Evolutionary conservation across 305 asterid species (phyloP).

Genomic region (Andrographis paniculata): DNA sequence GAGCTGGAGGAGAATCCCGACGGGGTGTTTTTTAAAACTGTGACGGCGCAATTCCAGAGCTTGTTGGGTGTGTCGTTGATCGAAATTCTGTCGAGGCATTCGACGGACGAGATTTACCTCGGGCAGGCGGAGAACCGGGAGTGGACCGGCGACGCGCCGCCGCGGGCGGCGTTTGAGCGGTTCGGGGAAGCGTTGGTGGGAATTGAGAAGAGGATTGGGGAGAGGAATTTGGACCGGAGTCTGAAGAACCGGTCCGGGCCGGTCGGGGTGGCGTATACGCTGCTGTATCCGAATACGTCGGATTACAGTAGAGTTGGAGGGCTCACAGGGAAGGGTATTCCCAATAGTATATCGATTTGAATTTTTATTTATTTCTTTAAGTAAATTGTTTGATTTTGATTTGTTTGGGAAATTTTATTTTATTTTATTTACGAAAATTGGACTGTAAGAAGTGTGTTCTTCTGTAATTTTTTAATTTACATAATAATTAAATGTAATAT

Average conservation of each 20-base stretch:
- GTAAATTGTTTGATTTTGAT: too few relatives aligned
- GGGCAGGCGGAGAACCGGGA: conserved; percentile 39
- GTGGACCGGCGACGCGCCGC: conserved; percentile 34
- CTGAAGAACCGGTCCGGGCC: conserved; percentile 43
- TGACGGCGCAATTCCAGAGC: conserved; percentile 57
- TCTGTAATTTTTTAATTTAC: too few relatives aligned
- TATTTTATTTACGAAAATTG: too few relatives aligned
- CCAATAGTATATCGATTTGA: conserved; percentile 55
- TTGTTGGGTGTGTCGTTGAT: conserved; percentile 51
- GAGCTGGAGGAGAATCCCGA: conserved; percentile 51
- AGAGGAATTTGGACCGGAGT: conserved; percentile 25
- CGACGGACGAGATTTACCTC: conserved; percentile 50
- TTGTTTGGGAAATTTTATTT: too few relatives aligned
- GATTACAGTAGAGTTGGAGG: conserved; percentile 33
- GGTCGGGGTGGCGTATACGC: conserved; percentile 37
- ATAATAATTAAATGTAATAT: too few relatives aligned
- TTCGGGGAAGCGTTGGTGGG: conserved; percentile 24
- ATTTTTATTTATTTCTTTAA: neutral
- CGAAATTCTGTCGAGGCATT: conserved; percentile 54
- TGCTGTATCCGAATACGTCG: conserved; percentile 38
- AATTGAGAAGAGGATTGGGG: conserved; percentile 27
- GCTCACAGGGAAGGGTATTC: conserved; percentile 54
- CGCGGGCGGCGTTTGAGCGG: conserved; percentile 30
- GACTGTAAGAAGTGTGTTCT: too few relatives aligned
- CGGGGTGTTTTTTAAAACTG: conserved; percentile 40